These are phyloP conservation scores for Aspergillus nomiae DNA, from an alignment of 2,329 filamentous ascomycete species.

Conservation along the genomic window DNA sequence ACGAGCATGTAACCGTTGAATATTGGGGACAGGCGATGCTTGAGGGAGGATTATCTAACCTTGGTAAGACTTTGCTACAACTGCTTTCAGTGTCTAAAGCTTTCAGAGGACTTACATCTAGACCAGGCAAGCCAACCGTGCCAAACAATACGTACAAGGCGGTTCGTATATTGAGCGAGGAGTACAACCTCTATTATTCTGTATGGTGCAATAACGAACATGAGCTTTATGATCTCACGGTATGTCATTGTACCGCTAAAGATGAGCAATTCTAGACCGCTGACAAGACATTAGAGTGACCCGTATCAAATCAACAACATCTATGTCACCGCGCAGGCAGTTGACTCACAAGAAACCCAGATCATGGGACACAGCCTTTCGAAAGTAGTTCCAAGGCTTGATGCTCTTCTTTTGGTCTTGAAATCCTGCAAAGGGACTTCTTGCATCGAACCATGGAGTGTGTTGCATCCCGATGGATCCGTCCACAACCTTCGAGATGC, in stretches of 20 bases:
- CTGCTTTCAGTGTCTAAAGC: not conserved
- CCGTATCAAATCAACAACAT: conserved; percentile 42
- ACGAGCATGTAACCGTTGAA: conserved; percentile 63
- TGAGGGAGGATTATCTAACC: conserved; percentile 31
- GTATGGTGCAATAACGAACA: conserved; percentile 47
- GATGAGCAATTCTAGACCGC: accelerated
- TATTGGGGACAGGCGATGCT: conserved; percentile 52
- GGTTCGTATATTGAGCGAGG: conserved; percentile 35
- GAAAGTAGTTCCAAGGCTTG: conserved; percentile 30
- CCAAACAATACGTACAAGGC: conserved; percentile 46
- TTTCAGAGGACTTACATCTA: not conserved
- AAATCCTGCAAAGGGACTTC: conserved; percentile 41
- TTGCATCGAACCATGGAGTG: conserved; percentile 41
- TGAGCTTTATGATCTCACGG: conserved; percentile 42
- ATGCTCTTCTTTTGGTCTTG: conserved; percentile 41
- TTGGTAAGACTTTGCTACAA: conserved; percentile 25
- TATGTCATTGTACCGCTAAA: conserved; percentile 13
- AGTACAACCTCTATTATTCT: conserved; percentile 43
- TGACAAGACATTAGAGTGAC: conserved; percentile 27
- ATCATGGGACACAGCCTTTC: conserved; percentile 26
- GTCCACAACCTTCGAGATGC: conserved; percentile 37
- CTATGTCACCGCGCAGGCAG: conserved; percentile 9
- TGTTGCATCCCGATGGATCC: conserved; percentile 34
- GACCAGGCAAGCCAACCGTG: conserved; percentile 17
- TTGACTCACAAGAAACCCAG: not conserved